Percentiles rank a stretch among this genome's conserved stretches.
Evolutionary conservation across 1,139 yeast species (phyloP).

Genomic region (Kurtzmaniella quercitrusa): DNA sequence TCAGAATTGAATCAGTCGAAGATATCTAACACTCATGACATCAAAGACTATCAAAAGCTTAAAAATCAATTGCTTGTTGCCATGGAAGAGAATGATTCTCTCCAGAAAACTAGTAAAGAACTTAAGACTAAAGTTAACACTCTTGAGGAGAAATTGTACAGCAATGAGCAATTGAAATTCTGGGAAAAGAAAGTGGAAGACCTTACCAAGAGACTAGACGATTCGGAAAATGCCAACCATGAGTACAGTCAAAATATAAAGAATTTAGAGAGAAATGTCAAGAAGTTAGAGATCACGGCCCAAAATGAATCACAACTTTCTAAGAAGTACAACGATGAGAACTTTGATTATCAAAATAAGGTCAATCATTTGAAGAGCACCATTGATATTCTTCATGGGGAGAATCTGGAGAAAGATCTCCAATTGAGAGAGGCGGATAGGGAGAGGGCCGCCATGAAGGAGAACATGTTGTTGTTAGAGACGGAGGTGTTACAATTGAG

Average conservation of each 20-base stretch:
- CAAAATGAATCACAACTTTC: constrained; percentile 35
- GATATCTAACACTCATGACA: constrained; percentile 26
- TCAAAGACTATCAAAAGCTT: constrained; percentile 33
- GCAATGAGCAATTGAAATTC: constrained; percentile 42
- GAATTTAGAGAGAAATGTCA: constrained; percentile 28
- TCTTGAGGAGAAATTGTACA: constrained; percentile 40
- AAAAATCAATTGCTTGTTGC: constrained; percentile 37
- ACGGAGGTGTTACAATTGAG: constrained; percentile 66
- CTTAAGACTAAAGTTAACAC: constrained; percentile 27
- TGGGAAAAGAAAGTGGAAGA: constrained; percentile 39
- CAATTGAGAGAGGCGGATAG: constrained; percentile 30
- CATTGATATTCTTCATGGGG: constrained; percentile 31
- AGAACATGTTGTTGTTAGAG: constrained; percentile 52
- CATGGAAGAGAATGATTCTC: constrained; percentile 40
- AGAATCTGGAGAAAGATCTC: constrained; percentile 41
- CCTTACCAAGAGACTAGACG: constrained; percentile 28
- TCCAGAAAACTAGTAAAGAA: constrained; percentile 33
- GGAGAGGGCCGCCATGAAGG: constrained; percentile 47
- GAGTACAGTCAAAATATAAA: constrained; percentile 30
- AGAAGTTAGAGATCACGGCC: constrained; percentile 33
- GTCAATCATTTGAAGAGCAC: constrained; percentile 32
- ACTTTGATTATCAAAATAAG: constrained; percentile 43
- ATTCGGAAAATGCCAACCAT: constrained; percentile 25
- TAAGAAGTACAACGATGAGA: constrained; percentile 45
- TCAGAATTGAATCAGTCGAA: constrained; percentile 35